A percentile compares a stretch with the other conserved stretches of the same genome.
Conservation (phyloP, 495 filamentous ascomycete genomes). For the Clavariopsis aquatica region DNA sequence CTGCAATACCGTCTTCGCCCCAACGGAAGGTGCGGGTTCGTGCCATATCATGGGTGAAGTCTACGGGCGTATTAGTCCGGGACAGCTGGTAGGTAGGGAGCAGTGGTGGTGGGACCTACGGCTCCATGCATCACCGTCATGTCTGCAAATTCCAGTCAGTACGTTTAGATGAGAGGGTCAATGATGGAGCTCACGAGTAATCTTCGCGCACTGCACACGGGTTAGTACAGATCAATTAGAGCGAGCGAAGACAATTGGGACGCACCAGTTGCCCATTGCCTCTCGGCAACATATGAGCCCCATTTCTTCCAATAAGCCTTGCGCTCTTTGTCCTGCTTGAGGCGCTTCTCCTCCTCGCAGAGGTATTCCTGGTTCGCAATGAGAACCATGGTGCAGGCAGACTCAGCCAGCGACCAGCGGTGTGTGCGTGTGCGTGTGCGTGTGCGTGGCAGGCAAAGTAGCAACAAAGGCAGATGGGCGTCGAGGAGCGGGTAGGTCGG, state of each 20-base stretch:
- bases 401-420: slow-evolving; percentile 6
- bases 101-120: slow-evolving; percentile 58
- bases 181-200: slow-evolving; percentile 67
- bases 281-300: slow-evolving; percentile 75
- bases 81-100: slow-evolving; percentile 1
- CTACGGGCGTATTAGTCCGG: slow-evolving; percentile 47
- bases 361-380: slow-evolving; percentile 81
- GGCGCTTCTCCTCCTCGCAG: slow-evolving; percentile 81
- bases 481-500: neutral
- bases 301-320: slow-evolving; percentile 93
- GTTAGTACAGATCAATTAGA: slow-evolving; percentile 20
- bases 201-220: slow-evolving; percentile 79
- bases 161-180: slow-evolving; percentile 22
- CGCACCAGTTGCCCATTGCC: slow-evolving; percentile 88
- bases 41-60: slow-evolving; percentile 91
- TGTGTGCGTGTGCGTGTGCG: neutral
- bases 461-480: neutral
- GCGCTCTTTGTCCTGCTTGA: slow-evolving; percentile 80
- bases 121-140: slow-evolving; percentile 93
- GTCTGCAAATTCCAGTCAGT: slow-evolving; percentile 42
- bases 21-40: slow-evolving; percentile 85
- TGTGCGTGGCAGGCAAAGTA: too few relatives aligned
- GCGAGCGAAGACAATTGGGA: slow-evolving; percentile 19
- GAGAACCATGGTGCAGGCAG: slow-evolving; percentile 66
- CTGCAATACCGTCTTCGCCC: slow-evolving; percentile 97